A percentile compares a stretch with the other conserved stretches of the same genome.
These are phyloP conservation scores for Yarrowia deformans DNA, from an alignment of 805 yeast species.

Conservation along the genomic window DNA sequence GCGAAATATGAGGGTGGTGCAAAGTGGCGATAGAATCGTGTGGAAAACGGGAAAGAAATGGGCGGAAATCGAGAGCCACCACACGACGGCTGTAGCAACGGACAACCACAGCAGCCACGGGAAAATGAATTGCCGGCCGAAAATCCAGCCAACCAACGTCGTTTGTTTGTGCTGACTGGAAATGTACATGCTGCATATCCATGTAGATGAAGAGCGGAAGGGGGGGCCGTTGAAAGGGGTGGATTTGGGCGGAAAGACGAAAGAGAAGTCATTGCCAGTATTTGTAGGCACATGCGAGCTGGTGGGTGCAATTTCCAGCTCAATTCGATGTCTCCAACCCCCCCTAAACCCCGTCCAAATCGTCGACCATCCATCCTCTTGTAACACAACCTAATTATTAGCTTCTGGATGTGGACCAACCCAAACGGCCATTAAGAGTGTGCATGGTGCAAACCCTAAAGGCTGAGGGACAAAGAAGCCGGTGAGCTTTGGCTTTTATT, in stretches of 20 bases:
- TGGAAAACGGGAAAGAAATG: not conserved
- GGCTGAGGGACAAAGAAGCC: not conserved
- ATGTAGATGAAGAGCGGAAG: slow-evolving; percentile 3
- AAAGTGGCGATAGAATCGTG: slow-evolving; percentile 3
- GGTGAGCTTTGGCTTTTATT: slow-evolving; percentile 17
- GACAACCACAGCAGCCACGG: not conserved
- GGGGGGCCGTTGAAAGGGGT: not conserved
- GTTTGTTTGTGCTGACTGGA: slow-evolving; percentile 1
- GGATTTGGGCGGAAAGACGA: not conserved
- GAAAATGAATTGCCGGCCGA: not conserved
- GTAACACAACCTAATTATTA: slow-evolving; percentile 10
- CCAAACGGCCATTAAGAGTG: slow-evolving; percentile 12
- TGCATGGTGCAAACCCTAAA: not conserved
- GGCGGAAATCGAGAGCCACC: not conserved
- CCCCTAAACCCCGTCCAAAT: not conserved
- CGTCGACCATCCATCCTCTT: not conserved
- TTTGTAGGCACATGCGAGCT: too few species aligned
- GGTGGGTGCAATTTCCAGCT: not conserved
- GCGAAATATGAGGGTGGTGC: slow-evolving; percentile 4
- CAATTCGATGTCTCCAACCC: not conserved
- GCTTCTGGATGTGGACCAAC: slow-evolving; percentile 7
- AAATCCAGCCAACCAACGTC: not conserved
- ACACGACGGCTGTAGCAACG: too few species aligned
- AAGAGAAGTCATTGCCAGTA: too few species aligned
- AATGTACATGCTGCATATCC: slow-evolving; percentile 3